A percentile compares a stretch with the other conserved stretches of the same genome.
These are phyloP conservation scores for Fragaria ananassa DNA, from an alignment of 306 rosid genomes.

Conservation along the genomic window DNA sequence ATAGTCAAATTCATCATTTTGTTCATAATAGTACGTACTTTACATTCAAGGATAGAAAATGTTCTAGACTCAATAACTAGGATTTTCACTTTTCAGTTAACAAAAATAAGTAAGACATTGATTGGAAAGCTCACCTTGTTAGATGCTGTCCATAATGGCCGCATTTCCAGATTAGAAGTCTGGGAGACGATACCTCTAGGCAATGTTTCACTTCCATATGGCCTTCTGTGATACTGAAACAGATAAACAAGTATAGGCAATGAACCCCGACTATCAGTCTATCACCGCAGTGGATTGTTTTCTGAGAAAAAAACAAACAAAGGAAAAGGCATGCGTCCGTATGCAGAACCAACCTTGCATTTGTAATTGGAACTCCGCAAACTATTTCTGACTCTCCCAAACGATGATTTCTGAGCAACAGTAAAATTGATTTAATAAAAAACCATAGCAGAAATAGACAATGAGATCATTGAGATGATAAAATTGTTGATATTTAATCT, in stretches of 20 bases:
- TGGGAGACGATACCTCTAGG: conserved; percentile 63
- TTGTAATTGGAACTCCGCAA: conserved; percentile 21
- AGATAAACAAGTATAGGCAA: conserved; percentile 33
- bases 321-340: not conserved
- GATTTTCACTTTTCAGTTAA: not conserved
- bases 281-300: not conserved
- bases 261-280: not conserved
- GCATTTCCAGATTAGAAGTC: conserved; percentile 63
- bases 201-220: conserved; percentile 71
- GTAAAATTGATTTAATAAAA: not conserved
- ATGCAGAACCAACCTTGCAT: conserved; percentile 62
- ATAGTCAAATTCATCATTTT: not conserved
- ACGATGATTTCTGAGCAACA: conserved; percentile 33
- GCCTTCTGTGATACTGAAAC: conserved; percentile 62
- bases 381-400: conserved; percentile 34
- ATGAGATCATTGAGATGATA: not conserved
- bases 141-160: conserved; percentile 50
- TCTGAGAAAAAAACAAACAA: not conserved
- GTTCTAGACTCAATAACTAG: not conserved
- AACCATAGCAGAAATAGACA: not conserved
- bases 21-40: not conserved
- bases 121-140: conserved; percentile 20
- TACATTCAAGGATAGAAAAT: not conserved
- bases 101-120: not conserved
- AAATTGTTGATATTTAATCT: not conserved